Evolutionary conservation across 2,329 filamentous ascomycete genomes (phyloP).

Genomic region (Hypoxylon sp.): DNA sequence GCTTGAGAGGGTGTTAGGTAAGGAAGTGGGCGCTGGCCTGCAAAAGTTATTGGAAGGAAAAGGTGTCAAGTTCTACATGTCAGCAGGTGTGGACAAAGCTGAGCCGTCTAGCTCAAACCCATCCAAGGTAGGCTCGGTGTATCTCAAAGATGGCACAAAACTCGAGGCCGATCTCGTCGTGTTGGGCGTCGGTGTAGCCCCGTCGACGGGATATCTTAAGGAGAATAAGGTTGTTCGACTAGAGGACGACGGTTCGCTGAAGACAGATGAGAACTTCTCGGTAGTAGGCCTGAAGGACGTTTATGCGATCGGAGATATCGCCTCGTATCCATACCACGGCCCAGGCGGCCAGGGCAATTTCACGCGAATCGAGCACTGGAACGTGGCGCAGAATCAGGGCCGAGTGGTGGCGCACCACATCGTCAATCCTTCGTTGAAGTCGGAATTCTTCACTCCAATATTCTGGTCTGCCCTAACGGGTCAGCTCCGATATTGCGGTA

Average conservation of each 20-base stretch:
- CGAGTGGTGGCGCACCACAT: constrained; percentile 85
- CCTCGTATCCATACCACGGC: constrained; percentile 93
- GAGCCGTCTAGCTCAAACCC: constrained; percentile 77
- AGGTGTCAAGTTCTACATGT: constrained; percentile 90
- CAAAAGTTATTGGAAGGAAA: constrained; percentile 84
- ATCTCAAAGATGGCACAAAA: constrained; percentile 86
- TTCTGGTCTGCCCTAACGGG: constrained; percentile 96
- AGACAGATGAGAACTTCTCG: constrained; percentile 83
- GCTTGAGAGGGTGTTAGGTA: constrained; percentile 87
- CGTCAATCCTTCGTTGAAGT: constrained; percentile 71
- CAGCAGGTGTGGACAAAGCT: constrained; percentile 85
- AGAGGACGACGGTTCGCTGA: constrained; percentile 87
- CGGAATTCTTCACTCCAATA: constrained; percentile 86
- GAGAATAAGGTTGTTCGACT: constrained; percentile 79
- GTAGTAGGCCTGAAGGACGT: constrained; percentile 84
- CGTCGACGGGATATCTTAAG: constrained; percentile 85
- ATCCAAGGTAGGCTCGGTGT: constrained; percentile 82
- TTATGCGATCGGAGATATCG: constrained; percentile 95
- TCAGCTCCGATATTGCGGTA: constrained; percentile 94
- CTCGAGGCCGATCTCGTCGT: constrained; percentile 92
- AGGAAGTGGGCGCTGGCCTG: constrained; percentile 84
- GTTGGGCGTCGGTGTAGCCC: constrained; percentile 89
- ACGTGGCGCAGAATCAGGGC: constrained; percentile 94
- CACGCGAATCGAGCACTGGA: constrained; percentile 97
- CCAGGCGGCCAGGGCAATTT: constrained; percentile 82